A percentile compares a stretch with the other conserved stretches of the same genome.
Conservation (phyloP, 1,284 basidiomycete genomes). For the Veloboletus limbatus region DNA sequence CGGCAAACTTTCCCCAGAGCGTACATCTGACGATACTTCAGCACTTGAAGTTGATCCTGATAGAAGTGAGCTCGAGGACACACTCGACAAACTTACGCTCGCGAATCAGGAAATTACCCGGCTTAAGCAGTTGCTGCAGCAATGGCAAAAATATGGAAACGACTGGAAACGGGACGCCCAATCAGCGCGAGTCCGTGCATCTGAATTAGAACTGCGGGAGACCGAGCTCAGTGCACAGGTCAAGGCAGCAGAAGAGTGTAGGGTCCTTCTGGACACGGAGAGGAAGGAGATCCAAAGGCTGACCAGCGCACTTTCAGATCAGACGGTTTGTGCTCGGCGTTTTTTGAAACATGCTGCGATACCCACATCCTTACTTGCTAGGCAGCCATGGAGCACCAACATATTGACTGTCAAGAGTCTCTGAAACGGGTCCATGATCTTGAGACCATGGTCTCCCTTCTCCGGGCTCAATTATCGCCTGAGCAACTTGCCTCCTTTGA, state of each 20-base stretch:
- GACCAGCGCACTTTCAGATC: conserved; percentile 19
- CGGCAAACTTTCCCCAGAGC: conserved; percentile 3
- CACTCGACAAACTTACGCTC: conserved; percentile 14
- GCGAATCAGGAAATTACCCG: conserved; percentile 21
- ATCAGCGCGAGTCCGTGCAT: conserved; percentile 11
- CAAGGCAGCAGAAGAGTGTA: conserved; percentile 15
- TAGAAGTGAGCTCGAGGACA: conserved; percentile 4
- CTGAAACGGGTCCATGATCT: conserved; percentile 19
- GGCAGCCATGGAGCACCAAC: conserved; percentile 19
- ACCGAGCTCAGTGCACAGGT: conserved; percentile 8
- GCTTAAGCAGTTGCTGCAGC: conserved; percentile 20
- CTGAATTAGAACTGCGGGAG: conserved; percentile 17
- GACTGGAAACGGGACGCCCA: conserved; percentile 30
- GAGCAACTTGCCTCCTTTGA: conserved; percentile 24
- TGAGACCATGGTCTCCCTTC: conserved; percentile 18
- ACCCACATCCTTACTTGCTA: conserved; percentile 8
- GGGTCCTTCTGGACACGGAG: conserved; percentile 14
- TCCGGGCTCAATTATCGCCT: conserved; percentile 19
- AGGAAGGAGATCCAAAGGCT: conserved; percentile 16
- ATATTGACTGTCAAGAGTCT: conserved; percentile 12
- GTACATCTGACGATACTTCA: conserved; percentile 7
- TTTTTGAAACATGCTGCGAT: background rate
- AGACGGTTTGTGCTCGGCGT: conserved; percentile 20
- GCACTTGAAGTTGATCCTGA: conserved; percentile 2
- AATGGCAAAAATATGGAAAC: conserved; percentile 28